These are phyloP conservation scores for Chiua virens DNA, from an alignment of 768 basidiomycete species.

Conservation along the genomic window DNA sequence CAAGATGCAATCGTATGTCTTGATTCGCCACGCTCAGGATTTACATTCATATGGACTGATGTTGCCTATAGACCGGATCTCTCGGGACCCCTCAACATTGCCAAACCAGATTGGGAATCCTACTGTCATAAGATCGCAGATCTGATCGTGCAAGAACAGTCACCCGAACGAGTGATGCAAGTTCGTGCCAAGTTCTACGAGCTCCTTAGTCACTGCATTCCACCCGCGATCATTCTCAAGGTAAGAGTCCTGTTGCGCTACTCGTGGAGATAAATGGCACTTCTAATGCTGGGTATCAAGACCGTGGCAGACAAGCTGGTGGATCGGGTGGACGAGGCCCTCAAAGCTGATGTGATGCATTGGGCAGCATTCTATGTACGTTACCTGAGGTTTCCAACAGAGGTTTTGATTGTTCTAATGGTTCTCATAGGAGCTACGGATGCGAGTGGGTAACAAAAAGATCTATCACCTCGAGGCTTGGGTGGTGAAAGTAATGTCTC, in stretches of 20 bases:
- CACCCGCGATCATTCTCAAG: constrained; percentile 88
- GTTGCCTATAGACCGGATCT: constrained; percentile 66
- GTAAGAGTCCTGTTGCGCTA: constrained; percentile 47
- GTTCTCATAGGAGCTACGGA: constrained; percentile 76
- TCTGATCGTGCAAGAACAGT: constrained; percentile 86
- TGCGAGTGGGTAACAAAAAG: constrained; percentile 90
- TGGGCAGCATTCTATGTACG: constrained; percentile 97
- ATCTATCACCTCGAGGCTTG: constrained; percentile 98
- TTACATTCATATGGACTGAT: not conserved
- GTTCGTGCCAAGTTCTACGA: constrained; percentile 94
- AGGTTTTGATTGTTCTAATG: not conserved
- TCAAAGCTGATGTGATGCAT: constrained; percentile 94
- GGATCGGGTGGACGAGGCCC: constrained; percentile 81
- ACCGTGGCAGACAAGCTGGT: constrained; percentile 89
- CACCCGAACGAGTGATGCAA: constrained; percentile 86
- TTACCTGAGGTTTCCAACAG: constrained; percentile 5
- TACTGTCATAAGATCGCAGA: constrained; percentile 93
- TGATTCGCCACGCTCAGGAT: not conserved
- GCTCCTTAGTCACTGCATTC: constrained; percentile 94
- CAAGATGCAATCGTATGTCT: constrained; percentile 89
- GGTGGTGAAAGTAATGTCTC: constrained; percentile 93
- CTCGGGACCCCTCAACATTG: constrained; percentile 73
- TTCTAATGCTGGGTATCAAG: constrained; percentile 40
- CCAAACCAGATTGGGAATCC: constrained; percentile 99
- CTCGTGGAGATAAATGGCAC: not conserved